phyloP scores from a whole-genome alignment of 2,329 filamentous ascomycete species.

The Sporothrix schenckii region DNA sequence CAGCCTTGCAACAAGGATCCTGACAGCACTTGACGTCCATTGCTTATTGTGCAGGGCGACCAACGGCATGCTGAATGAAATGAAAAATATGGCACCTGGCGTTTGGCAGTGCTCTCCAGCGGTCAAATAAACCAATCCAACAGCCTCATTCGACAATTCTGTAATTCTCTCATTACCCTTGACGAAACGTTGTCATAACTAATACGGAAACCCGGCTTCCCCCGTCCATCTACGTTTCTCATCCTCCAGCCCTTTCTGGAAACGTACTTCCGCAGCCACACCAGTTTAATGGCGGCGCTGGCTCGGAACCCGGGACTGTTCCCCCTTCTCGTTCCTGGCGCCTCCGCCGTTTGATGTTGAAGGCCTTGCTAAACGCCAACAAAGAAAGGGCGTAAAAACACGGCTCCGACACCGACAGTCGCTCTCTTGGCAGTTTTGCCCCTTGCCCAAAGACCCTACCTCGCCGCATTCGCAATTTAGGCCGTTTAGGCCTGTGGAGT shows the following conservation, averaged over 20 bases:
- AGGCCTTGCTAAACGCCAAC: not conserved
- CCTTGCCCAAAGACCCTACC: not conserved
- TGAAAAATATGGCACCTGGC: too few relatives aligned
- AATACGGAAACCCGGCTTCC: not conserved
- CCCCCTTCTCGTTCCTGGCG: constrained; percentile 5
- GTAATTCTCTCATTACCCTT: too few relatives aligned
- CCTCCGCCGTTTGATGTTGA: not conserved
- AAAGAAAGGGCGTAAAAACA: not conserved
- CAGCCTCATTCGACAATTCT: not conserved
- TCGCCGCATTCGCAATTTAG: not conserved
- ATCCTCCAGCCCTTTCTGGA: not conserved
- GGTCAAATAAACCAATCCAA: not conserved
- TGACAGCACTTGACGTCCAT: too few relatives aligned
- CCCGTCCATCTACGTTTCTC: not conserved
- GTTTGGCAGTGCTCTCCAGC: not conserved
- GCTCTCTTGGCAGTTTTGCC: not conserved
- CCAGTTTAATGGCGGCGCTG: not conserved
- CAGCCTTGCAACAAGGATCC: constrained; percentile 10
- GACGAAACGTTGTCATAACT: too few relatives aligned
- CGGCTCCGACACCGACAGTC: not conserved
- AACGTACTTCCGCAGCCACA: constrained; percentile 2
- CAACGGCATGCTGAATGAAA: not conserved
- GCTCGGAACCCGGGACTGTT: not conserved
- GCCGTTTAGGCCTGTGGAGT: not conserved
- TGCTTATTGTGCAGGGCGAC: not conserved